phyloP scores from a whole-genome alignment of 225 moss, liverwort and hornwort genomes.

The Asterella californica region DNA sequence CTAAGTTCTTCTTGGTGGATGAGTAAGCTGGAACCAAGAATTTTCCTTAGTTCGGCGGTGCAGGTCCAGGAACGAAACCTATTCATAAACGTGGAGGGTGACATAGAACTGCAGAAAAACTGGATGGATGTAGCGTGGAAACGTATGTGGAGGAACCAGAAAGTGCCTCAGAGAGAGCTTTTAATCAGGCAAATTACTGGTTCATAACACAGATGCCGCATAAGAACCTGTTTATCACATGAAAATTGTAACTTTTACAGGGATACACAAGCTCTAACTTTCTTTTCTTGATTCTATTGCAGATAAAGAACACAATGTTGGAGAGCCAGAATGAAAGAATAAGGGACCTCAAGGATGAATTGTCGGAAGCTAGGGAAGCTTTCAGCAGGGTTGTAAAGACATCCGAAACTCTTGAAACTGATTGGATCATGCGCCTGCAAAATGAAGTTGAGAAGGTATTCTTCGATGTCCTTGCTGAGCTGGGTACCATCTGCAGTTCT shows the following conservation, averaged over 20 bases:
- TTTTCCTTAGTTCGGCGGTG: not conserved
- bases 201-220: not conserved
- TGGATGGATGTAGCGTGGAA: not conserved
- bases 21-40: not conserved
- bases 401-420: constrained; percentile 38
- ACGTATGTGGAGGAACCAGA: not conserved
- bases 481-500: not conserved
- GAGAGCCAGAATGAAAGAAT: constrained; percentile 61
- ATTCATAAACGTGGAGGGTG: not conserved
- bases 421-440: constrained; percentile 37
- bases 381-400: constrained; percentile 23
- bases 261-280: not conserved
- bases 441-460: constrained; percentile 28
- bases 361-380: constrained; percentile 42
- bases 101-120: not conserved
- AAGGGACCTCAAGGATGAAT: constrained; percentile 41
- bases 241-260: not conserved
- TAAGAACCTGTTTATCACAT: not conserved
- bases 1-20: not conserved
- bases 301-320: constrained; percentile 63
- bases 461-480: not conserved
- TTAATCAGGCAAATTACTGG: not conserved
- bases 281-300: not conserved
- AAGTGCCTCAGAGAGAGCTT: not conserved
- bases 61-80: not conserved